Conservation (phyloP, 306 rosid genomes). For the Cucurbita maxima region DNA sequence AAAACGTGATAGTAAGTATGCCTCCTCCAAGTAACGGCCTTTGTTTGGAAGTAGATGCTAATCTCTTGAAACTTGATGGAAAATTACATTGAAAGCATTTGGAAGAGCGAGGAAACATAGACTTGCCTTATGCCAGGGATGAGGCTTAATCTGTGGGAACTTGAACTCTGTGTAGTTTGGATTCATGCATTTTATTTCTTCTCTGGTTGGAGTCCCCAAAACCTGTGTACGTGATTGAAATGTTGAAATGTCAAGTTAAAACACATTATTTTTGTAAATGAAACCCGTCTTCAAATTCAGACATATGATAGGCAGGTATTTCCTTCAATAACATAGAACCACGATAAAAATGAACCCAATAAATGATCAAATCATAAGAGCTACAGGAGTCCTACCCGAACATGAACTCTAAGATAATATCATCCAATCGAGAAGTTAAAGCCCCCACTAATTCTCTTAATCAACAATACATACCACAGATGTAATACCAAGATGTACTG, state of each 20-base stretch:
- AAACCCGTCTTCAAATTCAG: not conserved
- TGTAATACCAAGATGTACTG: not conserved
- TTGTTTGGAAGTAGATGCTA: not conserved
- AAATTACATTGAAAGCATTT: not conserved
- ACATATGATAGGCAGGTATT: not conserved
- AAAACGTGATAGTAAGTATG: not conserved
- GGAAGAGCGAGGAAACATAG: not conserved
- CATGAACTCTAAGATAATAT: not conserved
- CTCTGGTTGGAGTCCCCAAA: constrained; percentile 97
- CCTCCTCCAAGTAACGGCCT: not conserved
- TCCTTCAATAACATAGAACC: not conserved
- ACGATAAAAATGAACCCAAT: not conserved
- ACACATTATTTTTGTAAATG: not conserved
- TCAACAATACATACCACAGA: not conserved
- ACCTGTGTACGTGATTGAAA: constrained; percentile 35
- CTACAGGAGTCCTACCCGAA: not conserved
- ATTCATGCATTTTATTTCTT: constrained; percentile 99
- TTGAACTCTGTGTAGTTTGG: constrained; percentile 95
- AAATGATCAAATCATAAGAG: not conserved
- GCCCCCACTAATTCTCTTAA: not conserved
- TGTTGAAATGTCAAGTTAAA: not conserved
- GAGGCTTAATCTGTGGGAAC: constrained; percentile 99
- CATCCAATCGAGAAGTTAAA: not conserved
- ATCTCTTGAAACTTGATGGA: not conserved
- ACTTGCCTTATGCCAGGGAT: constrained; percentile 95